Evolutionary conservation across 2,329 filamentous ascomycete species (phyloP).

Genomic region (Penicillium oxalicum): DNA sequence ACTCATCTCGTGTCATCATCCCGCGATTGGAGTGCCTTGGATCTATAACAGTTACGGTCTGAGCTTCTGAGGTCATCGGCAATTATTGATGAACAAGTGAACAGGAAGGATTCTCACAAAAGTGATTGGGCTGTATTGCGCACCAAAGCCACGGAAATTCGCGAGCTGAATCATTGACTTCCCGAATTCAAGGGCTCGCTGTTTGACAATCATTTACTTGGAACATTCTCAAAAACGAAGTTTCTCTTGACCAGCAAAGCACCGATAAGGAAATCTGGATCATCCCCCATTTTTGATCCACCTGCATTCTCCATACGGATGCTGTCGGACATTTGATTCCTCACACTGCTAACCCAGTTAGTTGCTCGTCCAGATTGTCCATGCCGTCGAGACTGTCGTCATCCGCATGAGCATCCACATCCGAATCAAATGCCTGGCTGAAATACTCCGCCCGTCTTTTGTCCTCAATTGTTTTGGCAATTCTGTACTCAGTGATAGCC

Average conservation of each 20-base stretch:
- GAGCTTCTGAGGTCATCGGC: background rate
- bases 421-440: slow-evolving; percentile 14
- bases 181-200: no score
- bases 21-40: slow-evolving; percentile 1
- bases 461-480: slow-evolving; percentile 36
- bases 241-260: no score
- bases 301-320: background rate
- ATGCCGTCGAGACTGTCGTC: slow-evolving; percentile 11
- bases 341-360: slow-evolving; percentile 8
- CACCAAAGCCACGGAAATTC: no score
- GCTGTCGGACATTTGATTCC: background rate
- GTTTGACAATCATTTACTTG: no score
- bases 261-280: no score
- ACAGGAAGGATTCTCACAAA: no score
- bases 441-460: slow-evolving; percentile 27
- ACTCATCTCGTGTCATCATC: slow-evolving; percentile 3
- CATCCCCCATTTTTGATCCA: no score
- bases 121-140: no score
- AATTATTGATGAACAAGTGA: no score
- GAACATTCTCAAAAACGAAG: no score
- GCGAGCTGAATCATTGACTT: no score
- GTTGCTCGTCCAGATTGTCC: slow-evolving; percentile 16
- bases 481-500: slow-evolving; percentile 43
- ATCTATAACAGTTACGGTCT: background rate
- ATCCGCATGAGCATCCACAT: slow-evolving; percentile 14